Evolutionary conservation across 2,329 filamentous ascomycete genomes (phyloP).

Genomic region (Claviceps purpurea): DNA sequence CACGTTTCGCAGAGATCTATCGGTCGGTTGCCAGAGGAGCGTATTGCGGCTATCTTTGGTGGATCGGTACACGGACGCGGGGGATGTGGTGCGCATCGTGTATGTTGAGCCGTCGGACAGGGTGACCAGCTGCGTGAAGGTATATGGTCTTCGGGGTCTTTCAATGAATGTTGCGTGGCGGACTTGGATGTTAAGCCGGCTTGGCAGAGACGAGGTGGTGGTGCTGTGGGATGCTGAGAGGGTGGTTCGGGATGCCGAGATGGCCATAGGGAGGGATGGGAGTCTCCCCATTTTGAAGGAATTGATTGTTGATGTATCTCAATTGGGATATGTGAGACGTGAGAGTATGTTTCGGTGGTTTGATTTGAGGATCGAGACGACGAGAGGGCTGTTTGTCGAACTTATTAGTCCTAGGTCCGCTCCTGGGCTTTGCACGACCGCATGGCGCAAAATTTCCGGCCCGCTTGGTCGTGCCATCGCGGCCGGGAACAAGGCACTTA

Average conservation of each 20-base stretch:
- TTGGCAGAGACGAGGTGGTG: constrained; percentile 12
- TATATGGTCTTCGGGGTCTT: constrained; percentile 85
- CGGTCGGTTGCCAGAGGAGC: constrained; percentile 78
- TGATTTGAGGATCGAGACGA: background rate
- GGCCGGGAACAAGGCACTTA: background rate
- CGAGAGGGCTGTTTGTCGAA: background rate
- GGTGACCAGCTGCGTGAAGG: constrained; percentile 91
- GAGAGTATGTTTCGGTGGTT: background rate
- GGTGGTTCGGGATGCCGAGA: constrained; percentile 17
- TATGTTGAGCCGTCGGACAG: constrained; percentile 84
- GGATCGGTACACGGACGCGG: constrained; percentile 43
- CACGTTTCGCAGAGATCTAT: constrained; percentile 68
- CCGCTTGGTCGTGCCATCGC: background rate
- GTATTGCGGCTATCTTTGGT: constrained; percentile 82
- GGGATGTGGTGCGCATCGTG: constrained; percentile 65
- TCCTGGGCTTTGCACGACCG: background rate
- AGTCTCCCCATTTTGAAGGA: constrained; percentile 16
- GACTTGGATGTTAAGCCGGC: constrained; percentile 36
- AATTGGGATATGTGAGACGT: no score
- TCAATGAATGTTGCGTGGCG: constrained; percentile 75
- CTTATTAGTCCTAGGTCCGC: background rate
- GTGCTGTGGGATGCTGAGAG: constrained; percentile 11
- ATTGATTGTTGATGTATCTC: no score
- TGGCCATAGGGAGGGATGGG: constrained; percentile 14
- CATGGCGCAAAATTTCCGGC: constrained; percentile 13